Conservation (phyloP, 202 grass and related monocot genomes). For the Elaeis oleifera region DNA sequence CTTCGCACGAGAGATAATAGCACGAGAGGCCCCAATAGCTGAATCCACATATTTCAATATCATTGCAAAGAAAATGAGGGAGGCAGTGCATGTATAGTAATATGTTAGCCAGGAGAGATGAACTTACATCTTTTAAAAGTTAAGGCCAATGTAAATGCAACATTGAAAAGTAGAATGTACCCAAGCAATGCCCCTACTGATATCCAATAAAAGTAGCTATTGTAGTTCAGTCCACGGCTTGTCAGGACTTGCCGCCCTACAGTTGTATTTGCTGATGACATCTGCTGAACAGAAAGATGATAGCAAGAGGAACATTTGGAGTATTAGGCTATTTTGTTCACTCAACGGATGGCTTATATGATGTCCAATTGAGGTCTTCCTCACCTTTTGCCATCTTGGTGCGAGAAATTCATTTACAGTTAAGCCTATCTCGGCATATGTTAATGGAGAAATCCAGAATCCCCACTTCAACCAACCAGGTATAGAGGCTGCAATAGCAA, state of each 20-base stretch:
- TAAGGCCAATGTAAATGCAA: constrained; percentile 51
- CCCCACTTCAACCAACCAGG: constrained; percentile 84
- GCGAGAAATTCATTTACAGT: constrained; percentile 71
- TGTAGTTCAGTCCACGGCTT: constrained; percentile 54
- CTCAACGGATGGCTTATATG: neutral
- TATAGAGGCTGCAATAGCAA: constrained; percentile 42
- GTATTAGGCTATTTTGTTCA: neutral
- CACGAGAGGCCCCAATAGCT: constrained; percentile 48
- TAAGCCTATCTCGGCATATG: constrained; percentile 65
- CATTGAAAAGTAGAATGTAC: constrained; percentile 60
- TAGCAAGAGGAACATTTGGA: neutral
- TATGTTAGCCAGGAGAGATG: neutral
- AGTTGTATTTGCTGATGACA: constrained; percentile 30
- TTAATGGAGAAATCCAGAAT: constrained; percentile 79
- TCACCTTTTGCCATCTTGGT: constrained; percentile 75
- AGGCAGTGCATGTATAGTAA: neutral
- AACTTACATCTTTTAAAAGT: constrained; percentile 54
- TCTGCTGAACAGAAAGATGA: constrained; percentile 7
- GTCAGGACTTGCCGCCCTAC: constrained; percentile 44
- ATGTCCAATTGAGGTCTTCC: constrained; percentile 1
- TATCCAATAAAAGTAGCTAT: constrained; percentile 62
- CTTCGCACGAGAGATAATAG: constrained; percentile 66
- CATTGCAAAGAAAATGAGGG: too few species aligned
- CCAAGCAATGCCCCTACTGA: constrained; percentile 54
- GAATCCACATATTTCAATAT: constrained; percentile 1